Evolutionary conservation across 2,329 filamentous ascomycete genomes (phyloP).

Genomic region (Chlorencoelia australis): DNA sequence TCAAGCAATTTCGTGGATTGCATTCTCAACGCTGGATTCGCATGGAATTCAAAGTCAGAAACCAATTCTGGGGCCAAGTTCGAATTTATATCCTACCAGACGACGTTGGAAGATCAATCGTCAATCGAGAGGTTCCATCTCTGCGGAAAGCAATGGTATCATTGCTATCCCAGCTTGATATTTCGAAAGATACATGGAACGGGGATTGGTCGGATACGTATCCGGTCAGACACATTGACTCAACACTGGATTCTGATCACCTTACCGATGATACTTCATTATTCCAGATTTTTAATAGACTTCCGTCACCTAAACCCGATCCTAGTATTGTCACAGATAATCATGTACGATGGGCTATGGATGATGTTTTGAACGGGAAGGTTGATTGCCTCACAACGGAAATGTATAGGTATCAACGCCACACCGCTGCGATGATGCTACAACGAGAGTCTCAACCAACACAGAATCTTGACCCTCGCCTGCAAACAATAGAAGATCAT

Average conservation of each 20-base stretch:
- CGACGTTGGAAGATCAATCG: slow-evolving; percentile 44
- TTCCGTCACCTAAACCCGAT: slow-evolving; percentile 58
- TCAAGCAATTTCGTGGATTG: slow-evolving; percentile 12
- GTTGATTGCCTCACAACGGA: slow-evolving; percentile 50
- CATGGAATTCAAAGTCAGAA: slow-evolving; percentile 20
- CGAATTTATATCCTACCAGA: slow-evolving; percentile 57
- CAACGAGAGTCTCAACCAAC: slow-evolving; percentile 63
- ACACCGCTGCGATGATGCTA: slow-evolving; percentile 74
- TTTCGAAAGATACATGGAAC: slow-evolving; percentile 44
- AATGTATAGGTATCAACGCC: slow-evolving; percentile 70
- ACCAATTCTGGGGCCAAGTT: slow-evolving; percentile 25
- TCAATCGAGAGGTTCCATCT: slow-evolving; percentile 38
- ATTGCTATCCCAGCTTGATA: slow-evolving; percentile 46
- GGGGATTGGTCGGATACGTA: slow-evolving; percentile 28
- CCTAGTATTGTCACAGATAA: slow-evolving; percentile 37
- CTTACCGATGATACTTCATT: slow-evolving; percentile 40
- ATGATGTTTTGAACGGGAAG: slow-evolving; percentile 42
- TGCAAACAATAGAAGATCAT: slow-evolving; percentile 51
- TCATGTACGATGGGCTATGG: slow-evolving; percentile 43
- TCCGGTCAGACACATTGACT: slow-evolving; percentile 30
- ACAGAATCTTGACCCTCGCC: slow-evolving; percentile 61
- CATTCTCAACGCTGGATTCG: slow-evolving; percentile 23
- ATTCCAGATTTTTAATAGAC: slow-evolving; percentile 61
- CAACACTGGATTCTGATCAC: slow-evolving; percentile 19
- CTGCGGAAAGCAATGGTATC: slow-evolving; percentile 36